Evolutionary conservation across 106 monocot species (phyloP).

Genomic region (Allium sativum): DNA sequence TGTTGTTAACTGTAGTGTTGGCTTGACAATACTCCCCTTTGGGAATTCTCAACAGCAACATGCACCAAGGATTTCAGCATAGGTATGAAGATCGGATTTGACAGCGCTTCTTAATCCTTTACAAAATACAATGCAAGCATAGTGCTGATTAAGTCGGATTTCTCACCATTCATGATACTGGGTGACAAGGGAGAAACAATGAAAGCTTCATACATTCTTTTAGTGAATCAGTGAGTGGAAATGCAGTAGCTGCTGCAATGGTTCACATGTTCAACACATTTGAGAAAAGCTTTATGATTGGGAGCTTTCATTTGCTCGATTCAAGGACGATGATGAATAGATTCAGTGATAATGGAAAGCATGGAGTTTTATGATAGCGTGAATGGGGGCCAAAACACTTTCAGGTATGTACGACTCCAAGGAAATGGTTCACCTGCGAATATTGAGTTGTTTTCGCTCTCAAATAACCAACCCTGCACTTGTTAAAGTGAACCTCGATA

Average conservation of each 20-base stretch:
- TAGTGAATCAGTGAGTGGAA: conserved; percentile 18
- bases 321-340: conserved; percentile 28
- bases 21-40: conserved; percentile 43
- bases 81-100: conserved; percentile 61
- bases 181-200: conserved; percentile 42
- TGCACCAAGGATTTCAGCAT: conserved; percentile 38
- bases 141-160: conserved; percentile 46
- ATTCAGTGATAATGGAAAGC: conserved; percentile 26
- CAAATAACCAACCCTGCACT: neutral
- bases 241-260: conserved; percentile 36
- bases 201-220: conserved; percentile 38
- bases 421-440: conserved; percentile 12
- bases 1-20: conserved; percentile 48
- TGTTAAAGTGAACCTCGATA: too few relatives aligned
- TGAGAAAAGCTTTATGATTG: conserved; percentile 35
- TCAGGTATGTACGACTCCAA: conserved; percentile 45
- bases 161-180: conserved; percentile 48
- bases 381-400: conserved; percentile 50
- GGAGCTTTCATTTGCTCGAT: conserved; percentile 21
- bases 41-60: conserved; percentile 46
- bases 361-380: conserved; percentile 21
- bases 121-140: conserved; percentile 69
- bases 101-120: conserved; percentile 50
- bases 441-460: conserved; percentile 25
- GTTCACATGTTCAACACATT: conserved; percentile 18